Base-by-base conservation (phyloP, 306 rosid species). In the Parietaria judaica region DNA sequence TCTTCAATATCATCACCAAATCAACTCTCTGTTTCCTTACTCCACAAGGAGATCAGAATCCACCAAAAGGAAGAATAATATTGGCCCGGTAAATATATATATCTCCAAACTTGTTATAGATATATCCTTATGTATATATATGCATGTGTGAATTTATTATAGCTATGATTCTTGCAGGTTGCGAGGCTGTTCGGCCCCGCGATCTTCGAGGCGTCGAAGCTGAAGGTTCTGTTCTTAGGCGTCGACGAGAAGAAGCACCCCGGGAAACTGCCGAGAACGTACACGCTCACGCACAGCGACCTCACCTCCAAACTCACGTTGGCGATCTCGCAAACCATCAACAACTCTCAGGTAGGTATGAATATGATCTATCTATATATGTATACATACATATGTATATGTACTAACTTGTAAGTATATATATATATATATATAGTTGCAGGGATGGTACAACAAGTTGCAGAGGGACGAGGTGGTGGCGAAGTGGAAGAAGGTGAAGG, bases 381-480 rank as follows among this genome's bases (percentile, higher is more conserved):
- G 56, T 36, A 69, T 54, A 67, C 43, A 45, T 63, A 60, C 31
- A 23, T 23, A 23, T 23, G 31, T 23, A 23, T 23, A 23, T 23
- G 31, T 23, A n/a, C n/a, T n/a, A n/a, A n/a, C 44, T 39, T 39
- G 4, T 39, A 39, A 39, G 4, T 49, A 49, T 49, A 49, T 49
- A 49, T 49, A 3, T 49, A 49, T 49, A 49, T 49, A 10, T 11
- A 5, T 77, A 76, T 86, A 92, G 99, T 54, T 92, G 80, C 94
- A 92, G 70, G 99, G 96, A 41, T 92, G 96, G 99, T 88, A 92
- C 69, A 89, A 77, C 52, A 86, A 61, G 72, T 79, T 88, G 54
- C 96, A 92, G 66, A 92, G 99, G 76, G 96, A 92, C 63, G 96
- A 92, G 76, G 94, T 88, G 57, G 88, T 92, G 60, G 99, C 89